These are phyloP conservation scores for Rhizophora mangle DNA, from an alignment of 345 rosid genomes.

Conservation along the genomic window DNA sequence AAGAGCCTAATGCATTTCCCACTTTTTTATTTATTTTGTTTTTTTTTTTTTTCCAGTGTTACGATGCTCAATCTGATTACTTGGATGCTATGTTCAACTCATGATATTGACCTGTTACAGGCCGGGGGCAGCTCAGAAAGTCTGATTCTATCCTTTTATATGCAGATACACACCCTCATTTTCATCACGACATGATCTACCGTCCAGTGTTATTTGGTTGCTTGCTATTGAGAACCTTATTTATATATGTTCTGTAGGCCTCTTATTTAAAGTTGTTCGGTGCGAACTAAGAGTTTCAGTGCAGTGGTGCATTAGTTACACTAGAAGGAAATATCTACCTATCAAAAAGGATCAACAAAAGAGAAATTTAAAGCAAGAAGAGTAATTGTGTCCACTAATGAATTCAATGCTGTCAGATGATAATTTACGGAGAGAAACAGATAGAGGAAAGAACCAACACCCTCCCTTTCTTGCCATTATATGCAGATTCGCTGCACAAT, in stretches of 20 bases:
- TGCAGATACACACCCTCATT: slow-evolving; percentile 67
- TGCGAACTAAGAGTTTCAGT: background rate
- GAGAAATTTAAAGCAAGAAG: too few species aligned
- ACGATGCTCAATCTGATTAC: slow-evolving; percentile 1
- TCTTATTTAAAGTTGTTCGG: background rate
- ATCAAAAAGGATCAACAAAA: too few species aligned
- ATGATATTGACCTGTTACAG: background rate
- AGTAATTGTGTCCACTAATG: too few species aligned
- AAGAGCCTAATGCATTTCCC: background rate
- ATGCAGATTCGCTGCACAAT: too few species aligned
- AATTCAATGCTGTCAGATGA: too few species aligned
- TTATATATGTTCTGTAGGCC: slow-evolving; percentile 53
- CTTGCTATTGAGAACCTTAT: slow-evolving; percentile 84
- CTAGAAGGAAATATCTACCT: too few species aligned
- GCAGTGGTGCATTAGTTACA: background rate
- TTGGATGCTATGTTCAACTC: slow-evolving; percentile 1
- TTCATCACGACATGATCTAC: slow-evolving; percentile 67
- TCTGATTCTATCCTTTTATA: slow-evolving; percentile 20
- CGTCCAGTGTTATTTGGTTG: slow-evolving; percentile 65
- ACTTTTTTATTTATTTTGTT: too few species aligned
- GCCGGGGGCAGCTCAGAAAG: slow-evolving; percentile 6
- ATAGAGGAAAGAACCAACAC: too few species aligned
- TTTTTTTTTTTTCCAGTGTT: background rate
- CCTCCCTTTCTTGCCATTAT: too few species aligned
- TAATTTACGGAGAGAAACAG: too few species aligned